Percentiles rank a stretch among this genome's conserved stretches.
Conservation (phyloP, 2,329 filamentous ascomycete species). For the Aureobasidium musti region DNA sequence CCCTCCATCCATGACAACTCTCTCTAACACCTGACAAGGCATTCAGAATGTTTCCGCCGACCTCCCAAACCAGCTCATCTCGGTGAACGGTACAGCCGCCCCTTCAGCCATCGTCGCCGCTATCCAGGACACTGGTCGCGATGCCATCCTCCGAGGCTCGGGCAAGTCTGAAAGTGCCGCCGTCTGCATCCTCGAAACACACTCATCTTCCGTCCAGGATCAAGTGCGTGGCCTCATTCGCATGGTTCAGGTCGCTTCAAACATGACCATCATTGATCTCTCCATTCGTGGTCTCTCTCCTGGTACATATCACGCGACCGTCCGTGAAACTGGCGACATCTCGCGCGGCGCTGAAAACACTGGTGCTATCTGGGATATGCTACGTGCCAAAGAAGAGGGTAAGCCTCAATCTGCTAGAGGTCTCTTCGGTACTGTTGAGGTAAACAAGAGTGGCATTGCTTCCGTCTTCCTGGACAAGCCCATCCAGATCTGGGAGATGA, state of each 20-base stretch:
- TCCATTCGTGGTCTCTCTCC: conserved; percentile 79
- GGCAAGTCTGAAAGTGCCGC: conserved; percentile 87
- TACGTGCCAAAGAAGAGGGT: conserved; percentile 48
- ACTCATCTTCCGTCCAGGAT: conserved; percentile 60
- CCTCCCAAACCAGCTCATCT: conserved; percentile 78
- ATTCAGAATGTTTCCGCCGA: conserved; percentile 81
- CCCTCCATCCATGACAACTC: background rate
- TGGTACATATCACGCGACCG: conserved; percentile 79
- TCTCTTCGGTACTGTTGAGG: conserved; percentile 71
- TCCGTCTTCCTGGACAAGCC: conserved; percentile 77
- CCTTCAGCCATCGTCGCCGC: conserved; percentile 87
- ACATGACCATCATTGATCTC: conserved; percentile 80
- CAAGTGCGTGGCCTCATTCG: conserved; percentile 83
- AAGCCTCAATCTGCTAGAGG: conserved; percentile 56
- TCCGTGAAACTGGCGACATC: conserved; percentile 85
- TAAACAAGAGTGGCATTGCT: conserved; percentile 74
- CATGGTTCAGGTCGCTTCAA: conserved; percentile 86
- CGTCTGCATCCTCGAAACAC: conserved; percentile 93
- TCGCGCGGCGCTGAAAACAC: conserved; percentile 79
- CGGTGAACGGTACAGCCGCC: conserved; percentile 84
- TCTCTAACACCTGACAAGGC: conserved; percentile 51
- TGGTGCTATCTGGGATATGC: conserved; percentile 74
- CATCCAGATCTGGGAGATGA: conserved; percentile 93
- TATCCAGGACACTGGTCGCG: conserved; percentile 85
- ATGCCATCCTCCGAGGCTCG: conserved; percentile 90